These are phyloP conservation scores for Mycena epipterygia DNA, from an alignment of 768 basidiomycete species.

Conservation along the genomic window DNA sequence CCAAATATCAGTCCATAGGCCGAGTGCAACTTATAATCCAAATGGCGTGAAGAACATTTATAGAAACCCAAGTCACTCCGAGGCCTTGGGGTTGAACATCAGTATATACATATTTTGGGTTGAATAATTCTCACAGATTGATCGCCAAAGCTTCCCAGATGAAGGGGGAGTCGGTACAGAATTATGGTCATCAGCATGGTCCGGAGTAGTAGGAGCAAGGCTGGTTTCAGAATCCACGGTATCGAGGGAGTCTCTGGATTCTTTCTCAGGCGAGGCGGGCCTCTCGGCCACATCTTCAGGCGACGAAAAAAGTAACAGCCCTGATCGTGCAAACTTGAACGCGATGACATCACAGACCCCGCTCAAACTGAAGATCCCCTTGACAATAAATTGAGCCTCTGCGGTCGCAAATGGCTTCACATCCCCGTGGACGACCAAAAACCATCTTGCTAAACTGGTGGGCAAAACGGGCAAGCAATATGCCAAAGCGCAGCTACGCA, in stretches of 20 bases:
- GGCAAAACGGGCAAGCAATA: constrained; percentile 26
- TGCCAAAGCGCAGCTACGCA: constrained; percentile 19
- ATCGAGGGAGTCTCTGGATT: not conserved
- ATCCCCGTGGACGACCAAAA: constrained; percentile 16
- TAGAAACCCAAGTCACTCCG: not conserved
- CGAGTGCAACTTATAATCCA: constrained; percentile 17
- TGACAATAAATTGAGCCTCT: constrained; percentile 24
- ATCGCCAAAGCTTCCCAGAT: not conserved
- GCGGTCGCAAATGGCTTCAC: constrained; percentile 23
- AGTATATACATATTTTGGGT: too few relatives aligned
- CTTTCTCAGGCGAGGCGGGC: too few relatives aligned
- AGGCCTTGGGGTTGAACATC: too few relatives aligned
- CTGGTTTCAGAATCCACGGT: not conserved
- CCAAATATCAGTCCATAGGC: not conserved
- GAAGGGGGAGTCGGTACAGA: too few relatives aligned
- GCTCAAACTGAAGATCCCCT: constrained; percentile 29
- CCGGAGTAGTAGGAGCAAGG: not conserved
- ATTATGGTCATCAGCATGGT: too few relatives aligned
- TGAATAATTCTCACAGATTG: not conserved
- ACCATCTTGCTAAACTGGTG: constrained; percentile 22
- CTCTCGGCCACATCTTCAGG: not conserved
- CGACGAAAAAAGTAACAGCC: constrained; percentile 11
- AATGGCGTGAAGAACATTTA: constrained; percentile 9
- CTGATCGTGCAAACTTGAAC: constrained; percentile 11
- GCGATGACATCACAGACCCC: constrained; percentile 17